Evolutionary conservation across 2,329 filamentous ascomycete genomes (phyloP).

Genomic region (Stagonosporopsis rhizophila): DNA sequence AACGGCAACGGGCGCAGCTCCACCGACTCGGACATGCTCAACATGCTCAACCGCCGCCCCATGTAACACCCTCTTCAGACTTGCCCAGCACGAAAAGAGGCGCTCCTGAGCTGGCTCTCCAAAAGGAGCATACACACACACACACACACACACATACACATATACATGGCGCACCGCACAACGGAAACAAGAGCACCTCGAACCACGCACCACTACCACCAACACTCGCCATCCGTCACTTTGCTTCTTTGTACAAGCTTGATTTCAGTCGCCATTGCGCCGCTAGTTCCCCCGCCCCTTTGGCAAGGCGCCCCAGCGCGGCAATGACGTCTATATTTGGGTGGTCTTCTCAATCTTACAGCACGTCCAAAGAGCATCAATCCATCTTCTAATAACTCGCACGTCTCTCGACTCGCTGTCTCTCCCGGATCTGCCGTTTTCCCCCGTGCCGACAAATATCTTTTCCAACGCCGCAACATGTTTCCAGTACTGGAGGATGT

Average conservation of each 20-base stretch:
- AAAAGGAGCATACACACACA: constrained; percentile 24
- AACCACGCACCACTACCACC: constrained; percentile 11
- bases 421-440: constrained; percentile 3
- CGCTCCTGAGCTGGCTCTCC: constrained; percentile 43
- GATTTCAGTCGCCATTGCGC: constrained; percentile 21
- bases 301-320: constrained; percentile 25
- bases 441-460: constrained; percentile 8
- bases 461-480: constrained; percentile 11
- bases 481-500: constrained; percentile 18
- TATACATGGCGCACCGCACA: no score
- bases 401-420: constrained; percentile 7
- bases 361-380: constrained; percentile 28
- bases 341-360: constrained; percentile 31
- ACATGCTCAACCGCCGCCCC: constrained; percentile 51
- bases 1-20: constrained; percentile 49
- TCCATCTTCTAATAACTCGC: constrained; percentile 23
- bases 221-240: constrained; percentile 13
- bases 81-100: constrained; percentile 12
- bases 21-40: constrained; percentile 54
- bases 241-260: constrained; percentile 34
- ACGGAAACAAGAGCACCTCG: no score
- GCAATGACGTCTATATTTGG: constrained; percentile 32
- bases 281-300: constrained; percentile 16
- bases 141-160: no score
- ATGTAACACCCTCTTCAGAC: constrained; percentile 34